Evolutionary conservation across 2,329 filamentous ascomycete genomes (phyloP).

Genomic region (Hypocrella siamensis): DNA sequence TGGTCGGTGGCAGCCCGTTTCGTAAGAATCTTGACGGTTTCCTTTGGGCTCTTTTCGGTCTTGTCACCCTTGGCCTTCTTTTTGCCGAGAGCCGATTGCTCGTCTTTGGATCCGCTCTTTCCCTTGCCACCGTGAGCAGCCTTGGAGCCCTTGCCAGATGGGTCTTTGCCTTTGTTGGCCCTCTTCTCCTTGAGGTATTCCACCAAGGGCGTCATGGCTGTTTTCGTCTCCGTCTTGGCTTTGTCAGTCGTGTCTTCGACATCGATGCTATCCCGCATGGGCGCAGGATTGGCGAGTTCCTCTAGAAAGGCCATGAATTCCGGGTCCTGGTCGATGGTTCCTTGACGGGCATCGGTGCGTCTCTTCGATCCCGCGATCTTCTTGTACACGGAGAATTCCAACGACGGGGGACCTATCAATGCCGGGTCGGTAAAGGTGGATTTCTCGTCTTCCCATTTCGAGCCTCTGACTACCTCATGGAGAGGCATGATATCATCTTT

Average conservation of each 20-base stretch:
- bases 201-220: constrained; percentile 75
- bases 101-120: constrained; percentile 25
- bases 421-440: constrained; percentile 56
- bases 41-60: constrained; percentile 34
- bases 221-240: constrained; percentile 37
- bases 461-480: constrained; percentile 51
- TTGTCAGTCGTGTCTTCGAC: constrained; percentile 24
- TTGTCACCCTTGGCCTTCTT: constrained; percentile 46
- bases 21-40: constrained; percentile 47
- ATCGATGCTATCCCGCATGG: constrained; percentile 27
- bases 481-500: constrained; percentile 52
- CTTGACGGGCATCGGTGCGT: constrained; percentile 70
- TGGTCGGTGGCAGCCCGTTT: constrained; percentile 39
- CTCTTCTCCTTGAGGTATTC: constrained; percentile 88
- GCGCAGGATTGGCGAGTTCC: constrained; percentile 57
- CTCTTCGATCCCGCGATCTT: constrained; percentile 63
- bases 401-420: constrained; percentile 59
- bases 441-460: constrained; percentile 67
- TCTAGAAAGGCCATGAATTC: constrained; percentile 93
- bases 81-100: constrained; percentile 39
- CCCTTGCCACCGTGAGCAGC: constrained; percentile 32
- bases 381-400: constrained; percentile 75
- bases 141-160: constrained; percentile 29
- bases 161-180: constrained; percentile 52
- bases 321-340: constrained; percentile 89